phyloP scores from a whole-genome alignment of 257 asterid genomes.

The Solanum pinnatisectum region DNA sequence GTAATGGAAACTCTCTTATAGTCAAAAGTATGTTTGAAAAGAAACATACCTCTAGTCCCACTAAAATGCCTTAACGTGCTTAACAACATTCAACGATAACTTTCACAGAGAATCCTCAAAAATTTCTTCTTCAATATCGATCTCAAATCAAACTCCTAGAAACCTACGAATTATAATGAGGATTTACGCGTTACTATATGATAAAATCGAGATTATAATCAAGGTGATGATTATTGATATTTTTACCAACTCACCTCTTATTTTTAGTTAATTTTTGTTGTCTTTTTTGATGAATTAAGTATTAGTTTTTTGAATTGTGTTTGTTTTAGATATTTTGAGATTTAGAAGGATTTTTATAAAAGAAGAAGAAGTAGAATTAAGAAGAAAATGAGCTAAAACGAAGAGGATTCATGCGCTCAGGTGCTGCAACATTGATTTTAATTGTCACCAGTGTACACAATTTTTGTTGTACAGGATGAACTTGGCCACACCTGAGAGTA shows the following conservation, averaged over 20 bases:
- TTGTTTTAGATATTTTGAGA: neutral
- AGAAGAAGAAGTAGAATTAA: too few relatives aligned
- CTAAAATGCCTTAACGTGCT: neutral
- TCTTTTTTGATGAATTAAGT: neutral
- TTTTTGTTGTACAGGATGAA: neutral
- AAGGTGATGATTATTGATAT: neutral
- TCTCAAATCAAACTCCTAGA: neutral
- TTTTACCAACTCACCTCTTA: neutral
- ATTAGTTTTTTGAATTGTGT: neutral
- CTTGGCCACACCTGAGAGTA: too few relatives aligned
- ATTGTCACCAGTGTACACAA: neutral
- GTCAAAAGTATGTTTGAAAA: neutral
- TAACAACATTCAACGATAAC: neutral
- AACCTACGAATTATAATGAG: too few relatives aligned
- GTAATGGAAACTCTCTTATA: neutral
- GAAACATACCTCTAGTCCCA: neutral
- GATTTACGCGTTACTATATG: too few relatives aligned
- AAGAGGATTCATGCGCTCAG: neutral
- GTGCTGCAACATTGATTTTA: neutral
- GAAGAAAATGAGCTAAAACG: neutral
- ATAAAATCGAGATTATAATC: too few relatives aligned
- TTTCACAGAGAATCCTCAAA: neutral
- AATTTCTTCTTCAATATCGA: too few relatives aligned
- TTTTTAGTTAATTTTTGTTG: too few relatives aligned
- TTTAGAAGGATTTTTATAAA: neutral